Conservation (phyloP, 345 rosid species). For the Moricandia arvensis region DNA sequence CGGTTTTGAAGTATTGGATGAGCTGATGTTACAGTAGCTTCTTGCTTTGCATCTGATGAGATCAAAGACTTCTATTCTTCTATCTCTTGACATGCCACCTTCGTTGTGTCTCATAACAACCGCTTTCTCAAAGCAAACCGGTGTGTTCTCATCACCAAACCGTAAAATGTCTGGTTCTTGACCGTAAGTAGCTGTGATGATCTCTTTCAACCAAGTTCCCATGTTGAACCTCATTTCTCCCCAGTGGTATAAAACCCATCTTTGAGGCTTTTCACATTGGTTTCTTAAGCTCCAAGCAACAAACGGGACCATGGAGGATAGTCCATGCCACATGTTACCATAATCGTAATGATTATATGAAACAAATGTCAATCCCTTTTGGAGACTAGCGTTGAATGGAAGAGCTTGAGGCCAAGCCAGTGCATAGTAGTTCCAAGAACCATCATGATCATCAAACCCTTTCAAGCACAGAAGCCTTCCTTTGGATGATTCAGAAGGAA, state of each 20-base stretch:
- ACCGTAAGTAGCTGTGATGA: constrained; percentile 49
- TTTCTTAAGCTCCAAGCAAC: constrained; percentile 63
- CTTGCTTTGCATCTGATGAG: constrained; percentile 65
- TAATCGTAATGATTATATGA: constrained; percentile 53
- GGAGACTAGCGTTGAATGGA: constrained; percentile 48
- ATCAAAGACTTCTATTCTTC: constrained; percentile 63
- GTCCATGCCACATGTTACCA: constrained; percentile 72
- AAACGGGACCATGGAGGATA: constrained; percentile 56
- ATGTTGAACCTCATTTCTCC: constrained; percentile 64
- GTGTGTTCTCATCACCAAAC: constrained; percentile 24
- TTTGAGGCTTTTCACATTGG: constrained; percentile 45
- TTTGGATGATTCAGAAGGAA: constrained; percentile 58
- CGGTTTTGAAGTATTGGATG: constrained; percentile 11
- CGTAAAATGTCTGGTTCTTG: constrained; percentile 37
- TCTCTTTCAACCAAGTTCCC: constrained; percentile 47
- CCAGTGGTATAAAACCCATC: constrained; percentile 75
- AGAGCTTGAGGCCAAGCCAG: constrained; percentile 64
- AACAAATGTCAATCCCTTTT: constrained; percentile 62
- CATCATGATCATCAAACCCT: constrained; percentile 60
- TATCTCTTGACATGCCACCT: constrained; percentile 72
- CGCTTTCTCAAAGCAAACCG: constrained; percentile 68
- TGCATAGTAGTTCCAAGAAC: constrained; percentile 72
- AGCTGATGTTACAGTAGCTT: constrained; percentile 46
- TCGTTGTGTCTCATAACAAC: constrained; percentile 81
- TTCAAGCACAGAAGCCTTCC: constrained; percentile 61